Percentiles rank a stretch among this genome's conserved stretches.
Evolutionary conservation across 495 filamentous ascomycete species (phyloP).

Genomic region (Trichocladium uniseriatum): DNA sequence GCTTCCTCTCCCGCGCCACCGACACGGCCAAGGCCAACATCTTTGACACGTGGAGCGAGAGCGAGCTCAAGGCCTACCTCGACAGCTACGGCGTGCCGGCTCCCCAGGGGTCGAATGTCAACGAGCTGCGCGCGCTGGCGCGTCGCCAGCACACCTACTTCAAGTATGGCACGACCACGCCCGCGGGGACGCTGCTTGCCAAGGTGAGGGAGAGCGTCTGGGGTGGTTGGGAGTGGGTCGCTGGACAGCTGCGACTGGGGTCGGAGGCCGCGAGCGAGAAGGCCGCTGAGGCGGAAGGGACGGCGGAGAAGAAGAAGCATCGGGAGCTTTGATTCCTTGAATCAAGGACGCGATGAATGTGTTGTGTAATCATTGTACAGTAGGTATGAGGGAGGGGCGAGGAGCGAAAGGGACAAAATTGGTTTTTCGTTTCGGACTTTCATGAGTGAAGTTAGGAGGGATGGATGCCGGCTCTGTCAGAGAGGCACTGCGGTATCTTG

Average conservation of each 20-base stretch:
- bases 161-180: constrained; percentile 63
- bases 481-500: neutral
- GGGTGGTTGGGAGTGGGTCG: constrained; percentile 48
- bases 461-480: neutral
- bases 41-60: constrained; percentile 73
- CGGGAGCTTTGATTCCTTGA: constrained; percentile 26
- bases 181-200: constrained; percentile 54
- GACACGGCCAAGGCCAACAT: constrained; percentile 56
- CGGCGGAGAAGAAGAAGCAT: constrained; percentile 19
- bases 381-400: neutral
- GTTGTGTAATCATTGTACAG: no score
- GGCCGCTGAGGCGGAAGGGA: constrained; percentile 24
- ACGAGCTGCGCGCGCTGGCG: constrained; percentile 57
- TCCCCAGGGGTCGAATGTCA: constrained; percentile 59
- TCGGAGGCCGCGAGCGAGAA: constrained; percentile 55
- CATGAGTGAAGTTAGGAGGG: no score
- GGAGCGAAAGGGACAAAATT: neutral
- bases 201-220: constrained; percentile 48
- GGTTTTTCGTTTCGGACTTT: no score
- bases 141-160: constrained; percentile 68
- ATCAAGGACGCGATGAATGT: no score
- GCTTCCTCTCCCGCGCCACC: constrained; percentile 60
- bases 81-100: constrained; percentile 70
- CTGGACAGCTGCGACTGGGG: constrained; percentile 50
- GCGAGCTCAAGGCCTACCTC: constrained; percentile 70